phyloP scores from a whole-genome alignment of 345 rosid genomes.

The Eucalyptus pauciflora region DNA sequence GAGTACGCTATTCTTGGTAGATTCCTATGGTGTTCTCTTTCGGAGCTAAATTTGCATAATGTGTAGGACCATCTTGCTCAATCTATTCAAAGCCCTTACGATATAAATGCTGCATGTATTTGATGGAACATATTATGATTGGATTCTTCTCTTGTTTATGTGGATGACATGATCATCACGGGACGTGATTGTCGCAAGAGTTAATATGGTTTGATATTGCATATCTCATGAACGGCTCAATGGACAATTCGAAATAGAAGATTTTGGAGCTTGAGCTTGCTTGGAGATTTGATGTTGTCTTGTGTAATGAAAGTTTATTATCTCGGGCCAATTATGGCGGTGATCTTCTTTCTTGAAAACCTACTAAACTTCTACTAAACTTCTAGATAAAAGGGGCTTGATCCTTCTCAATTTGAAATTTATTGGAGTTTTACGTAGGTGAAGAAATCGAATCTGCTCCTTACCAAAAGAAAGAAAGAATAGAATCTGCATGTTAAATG shows the following conservation, averaged over 20 bases:
- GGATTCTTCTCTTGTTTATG: not conserved
- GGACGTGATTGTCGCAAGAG: not conserved
- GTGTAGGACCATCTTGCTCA: not conserved
- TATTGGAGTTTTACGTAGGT: no score
- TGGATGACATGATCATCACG: not conserved
- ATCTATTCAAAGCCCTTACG: not conserved
- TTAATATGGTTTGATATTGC: not conserved
- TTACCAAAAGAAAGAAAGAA: no score
- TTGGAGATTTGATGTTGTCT: no score
- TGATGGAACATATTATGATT: not conserved
- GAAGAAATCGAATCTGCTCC: no score
- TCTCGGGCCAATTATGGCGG: not conserved
- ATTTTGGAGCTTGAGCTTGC: not conserved
- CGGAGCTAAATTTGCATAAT: not conserved
- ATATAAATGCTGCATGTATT: not conserved
- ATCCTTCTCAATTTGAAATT: no score
- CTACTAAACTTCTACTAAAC: no score
- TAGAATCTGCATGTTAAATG: no score
- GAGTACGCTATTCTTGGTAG: not conserved
- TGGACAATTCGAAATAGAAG: not conserved
- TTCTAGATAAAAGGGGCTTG: not conserved
- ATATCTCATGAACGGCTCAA: not conserved
- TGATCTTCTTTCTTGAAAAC: not conserved
- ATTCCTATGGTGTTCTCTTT: not conserved
- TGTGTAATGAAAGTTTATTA: no score